Base-by-base conservation (phyloP, 1,139 yeast genomes). In the Kodamaea sp. region DNA sequence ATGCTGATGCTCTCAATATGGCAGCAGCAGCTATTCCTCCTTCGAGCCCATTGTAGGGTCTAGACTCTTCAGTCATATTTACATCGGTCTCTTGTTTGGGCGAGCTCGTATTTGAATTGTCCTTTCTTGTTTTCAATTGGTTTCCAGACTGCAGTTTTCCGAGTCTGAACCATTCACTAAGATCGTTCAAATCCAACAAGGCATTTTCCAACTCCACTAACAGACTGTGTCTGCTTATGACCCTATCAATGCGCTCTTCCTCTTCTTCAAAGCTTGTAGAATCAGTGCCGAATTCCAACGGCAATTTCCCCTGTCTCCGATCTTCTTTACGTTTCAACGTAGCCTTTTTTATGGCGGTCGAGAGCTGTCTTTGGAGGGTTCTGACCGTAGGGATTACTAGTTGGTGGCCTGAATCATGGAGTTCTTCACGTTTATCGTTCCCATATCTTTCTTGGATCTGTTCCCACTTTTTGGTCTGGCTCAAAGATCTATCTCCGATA, bases 381-480 rank as follows among this genome's bases (percentile, higher is more conserved):
- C 71, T 43, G 6, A 64, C 61, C 2, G 71, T 64, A 7, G 71
- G 71, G 7, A 61, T 53, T 3, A 51, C 41, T 15, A 49, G 37
- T 6, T 43, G 39, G 9, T 7, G 9, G 21, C 9, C 9, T 6
- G 9, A 6, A 10, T 34, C 35, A 26, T 37, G 21, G 22, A 35
- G 32, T 26, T 29, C 34, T 5, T 20, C 21, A 22, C 44, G 38
- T 34, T 61, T 61, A 19, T 43, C 39, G 15, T 53, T 48, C 22
- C 54, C 51, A 34, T 54, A 63, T 30, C 44, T 47, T 10, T 42
- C 44, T 38, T 64, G 69, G 28, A 65, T 61, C 20, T 55, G 31
- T 37, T 59, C 63, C 71, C 71, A 65, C 39, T 64, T 65, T 32
- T 53, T 57, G 2, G 66, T 61, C 42, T 65, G 70, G 28, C 57